Percentiles rank a stretch among this genome's conserved stretches.
phyloP scores from a whole-genome alignment of 1,284 basidiomycete species.

The Cryptococcus sp. region DNA sequence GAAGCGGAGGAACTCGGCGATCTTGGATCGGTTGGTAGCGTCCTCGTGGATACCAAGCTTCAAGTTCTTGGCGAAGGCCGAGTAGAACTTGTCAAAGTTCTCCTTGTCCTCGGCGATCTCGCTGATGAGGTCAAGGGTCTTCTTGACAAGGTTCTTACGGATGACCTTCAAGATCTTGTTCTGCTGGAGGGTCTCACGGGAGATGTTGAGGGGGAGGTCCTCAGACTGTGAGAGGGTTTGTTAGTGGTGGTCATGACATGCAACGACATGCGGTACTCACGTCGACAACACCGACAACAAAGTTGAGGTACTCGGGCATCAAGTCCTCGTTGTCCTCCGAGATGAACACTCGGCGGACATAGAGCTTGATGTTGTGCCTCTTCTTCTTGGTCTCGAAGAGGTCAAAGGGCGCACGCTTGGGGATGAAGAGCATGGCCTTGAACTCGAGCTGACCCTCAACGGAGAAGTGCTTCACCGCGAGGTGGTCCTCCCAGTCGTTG shows the following conservation, averaged over 20 bases:
- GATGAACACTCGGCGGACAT: conserved; percentile 99
- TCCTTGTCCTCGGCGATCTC: conserved; percentile 99
- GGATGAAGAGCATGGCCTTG: conserved; percentile 97
- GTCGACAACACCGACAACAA: conserved; percentile 99
- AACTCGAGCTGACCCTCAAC: conserved; percentile 99
- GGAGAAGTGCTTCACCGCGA: conserved; percentile 99
- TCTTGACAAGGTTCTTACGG: conserved; percentile 94
- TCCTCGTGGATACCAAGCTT: conserved; percentile 99
- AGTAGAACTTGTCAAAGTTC: conserved; percentile 95
- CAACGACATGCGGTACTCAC: conserved; percentile 1
- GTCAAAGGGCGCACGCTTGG: conserved; percentile 97
- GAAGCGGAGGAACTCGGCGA: conserved; percentile 99
- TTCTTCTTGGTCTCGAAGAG: conserved; percentile 99
- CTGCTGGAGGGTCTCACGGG: conserved; percentile 98
- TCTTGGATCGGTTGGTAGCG: conserved; percentile 97
- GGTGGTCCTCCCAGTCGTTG: conserved; percentile 99
- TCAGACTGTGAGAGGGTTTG: conserved; percentile 63
- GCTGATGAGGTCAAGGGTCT: conserved; percentile 88
- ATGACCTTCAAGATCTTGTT: conserved; percentile 96
- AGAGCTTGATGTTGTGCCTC: conserved; percentile 99
- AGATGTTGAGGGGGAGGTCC: conserved; percentile 99
- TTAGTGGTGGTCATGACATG: neutral
- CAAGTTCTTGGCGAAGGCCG: conserved; percentile 91
- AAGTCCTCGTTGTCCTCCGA: conserved; percentile 99
- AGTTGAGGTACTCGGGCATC: conserved; percentile 99